Base-by-base conservation (phyloP, 352 stramenopile species). In the Globisporangium alternatum region DNA sequence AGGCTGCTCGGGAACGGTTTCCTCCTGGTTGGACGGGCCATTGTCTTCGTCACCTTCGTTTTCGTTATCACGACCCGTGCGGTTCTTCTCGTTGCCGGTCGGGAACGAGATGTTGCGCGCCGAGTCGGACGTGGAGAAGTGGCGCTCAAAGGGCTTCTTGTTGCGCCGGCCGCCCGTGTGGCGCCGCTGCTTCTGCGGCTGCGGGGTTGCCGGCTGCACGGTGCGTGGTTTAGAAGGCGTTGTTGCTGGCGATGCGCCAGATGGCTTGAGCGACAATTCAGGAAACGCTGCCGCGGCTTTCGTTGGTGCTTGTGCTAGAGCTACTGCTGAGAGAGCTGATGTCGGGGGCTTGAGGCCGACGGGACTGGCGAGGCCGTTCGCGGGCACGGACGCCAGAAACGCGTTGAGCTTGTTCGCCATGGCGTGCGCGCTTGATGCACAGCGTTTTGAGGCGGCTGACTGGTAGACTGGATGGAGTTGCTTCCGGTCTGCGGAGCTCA, bases 331-430 rank as follows among this genome's bases (percentile, higher is more conserved):
- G 25, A 28, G 39, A 45, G 10, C 41, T 13, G 45, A 2, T 2
- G 45, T 7, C 8, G 30, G 35, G 19, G 28, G 22, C 15, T 65
- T 57, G 35, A 51, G 10, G 17, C 59, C 33, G 6, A 76, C 69
- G 19, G 69, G 81, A 21, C 71, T 78, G 6, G 72, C 69, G 52
- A 75, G 67, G 8, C 71, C 74, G 61, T 92, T 92, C 47, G 80
- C 75, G 9, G 83, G 83, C 61, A 92, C 75, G 12, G 81, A 61
- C 52, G 83, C 83, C 66, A 92, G 70, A 72, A 92, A 92, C 43
- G 83, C 83, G 68, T 89, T 89, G 43, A 92, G 78, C 65, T 90
- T 92, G 75, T 66, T 86, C 48, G 74, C 72, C 75, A 85, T 83
- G 56, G 3, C 7, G 43, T 19, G 43, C 9, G 43, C 43, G 43